Base-by-base conservation (phyloP, 2,329 filamentous ascomycete genomes). In the Diaporthe sp. region DNA sequence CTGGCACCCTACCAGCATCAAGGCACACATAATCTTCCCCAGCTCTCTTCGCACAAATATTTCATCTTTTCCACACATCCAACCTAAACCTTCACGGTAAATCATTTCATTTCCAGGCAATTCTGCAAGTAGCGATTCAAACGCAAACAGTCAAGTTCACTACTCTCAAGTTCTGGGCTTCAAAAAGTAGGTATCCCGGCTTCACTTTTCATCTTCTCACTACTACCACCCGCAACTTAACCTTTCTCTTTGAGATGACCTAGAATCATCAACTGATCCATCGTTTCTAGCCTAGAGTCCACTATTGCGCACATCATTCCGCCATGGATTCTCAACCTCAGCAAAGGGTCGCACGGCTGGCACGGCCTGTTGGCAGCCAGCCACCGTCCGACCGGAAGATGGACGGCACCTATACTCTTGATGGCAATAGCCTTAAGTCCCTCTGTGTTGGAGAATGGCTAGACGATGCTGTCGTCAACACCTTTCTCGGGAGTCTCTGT, bases 351-450 rank as follows among this genome's bases (percentile, higher is more conserved):
- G 37, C 15, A 6, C n/a, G 8, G 8, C 59, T 62, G 25, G 13
- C 15, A 17, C 59, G 59, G 9, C 39, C 25, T 22, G 25, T 46
- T 19, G 59, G 42, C 4, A 15, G 1, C 5, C 3, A 37, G 10
- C 42, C 61, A 49, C 58, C 58, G 8, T 1, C 1, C 17, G 42
- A 49, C 4, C 42, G 61, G 28, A 49, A 9, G 17, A 19, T 49
- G 6, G 17, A 15, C 9, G 2, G n/a, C 12, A n/a, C 7, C n/a
- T 12, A 15, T 28, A 49, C 19, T 7, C 25, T 67, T 31, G 19
- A 49, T 10, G 0, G 2, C 8, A 1, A 37, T 0, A 49, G 28
- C 61, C 61, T 34, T 1, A 1, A 1, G 1, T 22, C 19, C 2
- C 17, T 71, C 13, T 0, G 0, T 0, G 53, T 53, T 5, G 22